Evolutionary conservation across 805 yeast genomes (phyloP).

Genomic region (Ogataea salicorniae): DNA sequence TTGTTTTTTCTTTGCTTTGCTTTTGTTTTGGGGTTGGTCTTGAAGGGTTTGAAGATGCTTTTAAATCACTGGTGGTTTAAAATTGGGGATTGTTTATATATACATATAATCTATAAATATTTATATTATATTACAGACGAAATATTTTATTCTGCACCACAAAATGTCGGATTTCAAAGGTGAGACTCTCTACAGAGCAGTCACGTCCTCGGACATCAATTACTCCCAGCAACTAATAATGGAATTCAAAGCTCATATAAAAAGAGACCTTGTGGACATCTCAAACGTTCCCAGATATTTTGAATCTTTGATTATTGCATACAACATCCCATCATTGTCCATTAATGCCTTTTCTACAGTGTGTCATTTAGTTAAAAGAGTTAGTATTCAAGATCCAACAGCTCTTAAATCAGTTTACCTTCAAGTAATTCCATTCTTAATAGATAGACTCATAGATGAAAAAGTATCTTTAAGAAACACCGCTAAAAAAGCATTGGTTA

Average conservation of each 20-base stretch:
- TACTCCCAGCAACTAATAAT: conserved; percentile 22
- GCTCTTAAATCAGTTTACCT: conserved; percentile 39
- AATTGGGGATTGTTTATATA: no score
- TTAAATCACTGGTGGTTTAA: no score
- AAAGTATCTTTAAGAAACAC: conserved; percentile 35
- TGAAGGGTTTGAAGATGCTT: no score
- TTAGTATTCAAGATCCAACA: conserved; percentile 49
- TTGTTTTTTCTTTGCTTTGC: background rate
- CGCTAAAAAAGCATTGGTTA: conserved; percentile 47
- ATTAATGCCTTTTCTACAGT: conserved; percentile 47
- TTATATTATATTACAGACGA: no score
- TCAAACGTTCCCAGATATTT: conserved; percentile 44
- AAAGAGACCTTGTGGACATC: conserved; percentile 49
- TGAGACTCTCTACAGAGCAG: conserved; percentile 22
- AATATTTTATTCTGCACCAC: background rate
- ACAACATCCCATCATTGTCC: conserved; percentile 33
- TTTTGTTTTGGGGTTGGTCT: background rate
- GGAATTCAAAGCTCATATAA: conserved; percentile 48
- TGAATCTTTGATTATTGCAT: conserved; percentile 43
- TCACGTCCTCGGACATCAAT: conserved; percentile 15
- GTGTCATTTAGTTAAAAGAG: conserved; percentile 53
- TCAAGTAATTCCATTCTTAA: conserved; percentile 46
- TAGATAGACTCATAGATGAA: conserved; percentile 40
- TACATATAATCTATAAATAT: no score
- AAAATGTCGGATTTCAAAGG: conserved; percentile 20